Evolutionary conservation across 495 filamentous ascomycete species (phyloP).

Genomic region (Neurospora cerealis): DNA sequence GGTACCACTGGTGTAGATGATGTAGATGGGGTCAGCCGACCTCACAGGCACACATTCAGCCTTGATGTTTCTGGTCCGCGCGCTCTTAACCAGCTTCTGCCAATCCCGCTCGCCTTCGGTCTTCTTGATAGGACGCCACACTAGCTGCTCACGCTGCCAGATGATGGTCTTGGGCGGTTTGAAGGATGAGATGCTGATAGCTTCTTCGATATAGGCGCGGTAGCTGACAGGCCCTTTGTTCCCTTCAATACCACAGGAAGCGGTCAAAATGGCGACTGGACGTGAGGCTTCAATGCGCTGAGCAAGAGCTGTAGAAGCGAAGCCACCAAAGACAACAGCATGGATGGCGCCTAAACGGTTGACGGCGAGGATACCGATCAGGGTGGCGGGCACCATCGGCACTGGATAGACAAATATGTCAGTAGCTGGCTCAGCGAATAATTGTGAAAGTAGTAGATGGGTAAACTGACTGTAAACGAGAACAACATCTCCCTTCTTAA

Average conservation of each 20-base stretch:
- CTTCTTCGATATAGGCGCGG: slow-evolving; percentile 60
- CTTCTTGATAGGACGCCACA: slow-evolving; percentile 59
- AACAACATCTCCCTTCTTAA: slow-evolving; percentile 82
- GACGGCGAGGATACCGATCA: slow-evolving; percentile 76
- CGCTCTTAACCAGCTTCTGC: slow-evolving; percentile 64
- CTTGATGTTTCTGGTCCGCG: slow-evolving; percentile 50
- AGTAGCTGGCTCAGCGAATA: neutral
- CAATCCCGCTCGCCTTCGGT: slow-evolving; percentile 62
- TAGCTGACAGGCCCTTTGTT: slow-evolving; percentile 65
- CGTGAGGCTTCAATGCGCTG: slow-evolving; percentile 80
- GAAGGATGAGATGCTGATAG: slow-evolving; percentile 45
- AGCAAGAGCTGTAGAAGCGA: slow-evolving; percentile 69
- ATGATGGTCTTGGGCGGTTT: slow-evolving; percentile 60
- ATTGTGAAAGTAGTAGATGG: neutral
- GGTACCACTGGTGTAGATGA: slow-evolving; percentile 82
- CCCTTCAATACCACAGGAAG: slow-evolving; percentile 88
- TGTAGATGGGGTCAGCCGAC: slow-evolving; percentile 71
- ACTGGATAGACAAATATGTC: slow-evolving; percentile 37
- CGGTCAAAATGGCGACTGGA: slow-evolving; percentile 70
- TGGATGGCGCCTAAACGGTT: slow-evolving; percentile 80
- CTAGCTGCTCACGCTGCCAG: slow-evolving; percentile 63
- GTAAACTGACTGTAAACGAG: slow-evolving; percentile 69
- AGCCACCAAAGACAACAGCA: slow-evolving; percentile 87
- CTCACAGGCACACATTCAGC: slow-evolving; percentile 65
- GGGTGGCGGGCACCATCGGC: slow-evolving; percentile 89